These are phyloP conservation scores for Deinandra increscens DNA, from an alignment of 129 eudicot species.

Conservation along the genomic window DNA sequence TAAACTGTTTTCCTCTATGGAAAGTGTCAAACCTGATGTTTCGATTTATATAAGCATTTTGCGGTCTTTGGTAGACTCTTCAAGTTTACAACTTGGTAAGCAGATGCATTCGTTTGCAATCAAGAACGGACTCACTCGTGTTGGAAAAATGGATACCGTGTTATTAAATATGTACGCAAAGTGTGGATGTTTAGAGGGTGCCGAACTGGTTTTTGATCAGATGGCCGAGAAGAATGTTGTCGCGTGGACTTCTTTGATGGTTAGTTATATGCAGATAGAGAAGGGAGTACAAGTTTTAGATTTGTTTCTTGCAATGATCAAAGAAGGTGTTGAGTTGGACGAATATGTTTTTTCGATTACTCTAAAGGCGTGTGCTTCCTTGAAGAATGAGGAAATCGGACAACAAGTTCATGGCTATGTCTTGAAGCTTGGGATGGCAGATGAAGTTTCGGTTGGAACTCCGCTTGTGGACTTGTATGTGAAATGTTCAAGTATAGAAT, in stretches of 20 bases:
- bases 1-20: constrained; percentile 28
- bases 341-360: constrained; percentile 43
- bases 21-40: constrained; percentile 7
- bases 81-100: constrained; percentile 37
- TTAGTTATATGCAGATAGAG: constrained; percentile 32
- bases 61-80: constrained; percentile 22
- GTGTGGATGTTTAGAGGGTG: constrained; percentile 27
- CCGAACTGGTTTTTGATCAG: constrained; percentile 24
- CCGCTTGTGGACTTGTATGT: constrained; percentile 54
- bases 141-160: constrained; percentile 22
- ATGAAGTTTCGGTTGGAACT: constrained; percentile 41
- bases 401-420: constrained; percentile 38
- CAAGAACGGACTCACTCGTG: constrained; percentile 28
- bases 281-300: constrained; percentile 30
- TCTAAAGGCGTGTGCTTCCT: constrained; percentile 37
- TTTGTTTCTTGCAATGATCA: constrained; percentile 31
- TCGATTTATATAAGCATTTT: constrained; percentile 30
- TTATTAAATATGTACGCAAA: constrained; percentile 42
- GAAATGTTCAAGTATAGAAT: constrained; percentile 38
- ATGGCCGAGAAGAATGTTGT: constrained; percentile 41
- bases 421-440: constrained; percentile 39
- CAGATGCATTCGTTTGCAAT: constrained; percentile 41
- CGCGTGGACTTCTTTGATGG: constrained; percentile 46
- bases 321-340: constrained; percentile 30
- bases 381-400: constrained; percentile 35